Evolutionary conservation across 495 filamentous ascomycete genomes (phyloP).

Genomic region (Lepraria neglecta): DNA sequence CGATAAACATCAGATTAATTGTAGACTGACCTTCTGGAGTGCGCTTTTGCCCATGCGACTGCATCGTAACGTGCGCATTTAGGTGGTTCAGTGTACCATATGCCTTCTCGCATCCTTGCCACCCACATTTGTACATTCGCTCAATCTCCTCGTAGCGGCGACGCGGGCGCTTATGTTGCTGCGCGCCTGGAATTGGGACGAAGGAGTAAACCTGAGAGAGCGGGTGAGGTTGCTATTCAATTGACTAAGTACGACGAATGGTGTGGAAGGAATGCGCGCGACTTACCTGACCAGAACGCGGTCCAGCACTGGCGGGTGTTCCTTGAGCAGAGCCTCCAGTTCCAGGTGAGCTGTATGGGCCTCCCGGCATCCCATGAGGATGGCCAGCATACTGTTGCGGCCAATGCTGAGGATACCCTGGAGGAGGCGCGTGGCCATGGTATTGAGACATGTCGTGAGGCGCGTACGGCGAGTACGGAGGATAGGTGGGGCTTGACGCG

Average conservation of each 20-base stretch:
- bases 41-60: conserved; percentile 84
- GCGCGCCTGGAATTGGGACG: conserved; percentile 93
- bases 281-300: conserved; percentile 69
- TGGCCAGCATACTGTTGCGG: conserved; percentile 63
- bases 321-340: conserved; percentile 54
- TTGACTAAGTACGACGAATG: conserved; percentile 28
- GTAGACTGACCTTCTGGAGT: conserved; percentile 84
- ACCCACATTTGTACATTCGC: conserved; percentile 99
- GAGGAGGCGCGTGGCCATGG: conserved; percentile 44
- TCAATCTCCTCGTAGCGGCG: conserved; percentile 97
- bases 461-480: conserved; percentile 81
- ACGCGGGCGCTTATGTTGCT: conserved; percentile 94
- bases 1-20: conserved; percentile 18
- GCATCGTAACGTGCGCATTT: conserved; percentile 98
- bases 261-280: conserved; percentile 23
- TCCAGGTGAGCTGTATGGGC: conserved; percentile 55
- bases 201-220: conserved; percentile 87
- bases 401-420: conserved; percentile 63
- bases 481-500: conserved; percentile 84
- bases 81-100: conserved; percentile 95
- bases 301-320: conserved; percentile 53
- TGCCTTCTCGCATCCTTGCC: conserved; percentile 96
- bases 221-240: conserved; percentile 40
- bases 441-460: conserved; percentile 78
- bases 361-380: conserved; percentile 55